Evolutionary conservation across 257 asterid genomes (phyloP).

Genomic region (Penstemon eatonii): DNA sequence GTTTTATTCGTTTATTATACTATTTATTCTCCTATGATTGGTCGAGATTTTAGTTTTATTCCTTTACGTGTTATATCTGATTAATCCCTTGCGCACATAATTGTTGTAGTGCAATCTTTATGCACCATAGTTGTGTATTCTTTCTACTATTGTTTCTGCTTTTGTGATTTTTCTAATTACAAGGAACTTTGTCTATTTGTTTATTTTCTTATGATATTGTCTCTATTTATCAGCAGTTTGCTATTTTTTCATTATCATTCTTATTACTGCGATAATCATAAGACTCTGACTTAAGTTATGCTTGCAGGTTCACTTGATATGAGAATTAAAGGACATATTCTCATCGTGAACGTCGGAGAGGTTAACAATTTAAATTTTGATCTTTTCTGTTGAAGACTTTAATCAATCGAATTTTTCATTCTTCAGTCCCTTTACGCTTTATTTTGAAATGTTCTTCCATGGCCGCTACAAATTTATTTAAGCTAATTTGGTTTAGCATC

Average conservation of each 20-base stretch:
- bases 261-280: neutral
- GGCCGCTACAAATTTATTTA: no score
- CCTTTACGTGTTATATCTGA: no score
- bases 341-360: constrained; percentile 55
- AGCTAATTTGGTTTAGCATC: constrained; percentile 4
- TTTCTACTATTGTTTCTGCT: no score
- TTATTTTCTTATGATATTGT: constrained; percentile 1
- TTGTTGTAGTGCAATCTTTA: no score
- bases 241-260: neutral
- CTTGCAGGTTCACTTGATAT: constrained; percentile 53
- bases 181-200: no score
- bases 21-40: no score
- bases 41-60: no score
- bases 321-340: constrained; percentile 49
- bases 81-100: no score
- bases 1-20: no score
- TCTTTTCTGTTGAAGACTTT: neutral
- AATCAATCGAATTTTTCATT: neutral
- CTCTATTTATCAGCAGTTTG: constrained; percentile 2
- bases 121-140: no score
- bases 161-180: no score
- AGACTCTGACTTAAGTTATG: neutral
- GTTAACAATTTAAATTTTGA: constrained; percentile 25
- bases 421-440: neutral
- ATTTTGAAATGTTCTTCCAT: no score